Evolutionary conservation across 768 basidiomycete species (phyloP).

Genomic region (Collybia nuda): DNA sequence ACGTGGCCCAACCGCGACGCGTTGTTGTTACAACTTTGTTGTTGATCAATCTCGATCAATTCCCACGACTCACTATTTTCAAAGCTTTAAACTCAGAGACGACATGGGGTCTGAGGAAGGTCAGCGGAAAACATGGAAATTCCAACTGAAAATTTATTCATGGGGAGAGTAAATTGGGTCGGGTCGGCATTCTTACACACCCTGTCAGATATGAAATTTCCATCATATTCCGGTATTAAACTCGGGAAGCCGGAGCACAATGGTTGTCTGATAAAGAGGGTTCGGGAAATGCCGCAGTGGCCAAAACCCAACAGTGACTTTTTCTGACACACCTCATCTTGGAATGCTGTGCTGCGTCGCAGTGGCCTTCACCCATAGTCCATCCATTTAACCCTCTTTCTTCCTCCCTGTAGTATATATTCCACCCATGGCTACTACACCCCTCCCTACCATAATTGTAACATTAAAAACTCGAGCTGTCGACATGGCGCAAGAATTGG

Average conservation of each 20-base stretch:
- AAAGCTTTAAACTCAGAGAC: slow-evolving; percentile 31
- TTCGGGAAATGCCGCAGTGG: slow-evolving; percentile 31
- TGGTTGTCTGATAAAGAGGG: slow-evolving; percentile 23
- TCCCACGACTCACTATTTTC: slow-evolving; percentile 15
- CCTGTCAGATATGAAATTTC: too few species aligned
- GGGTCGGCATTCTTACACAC: too few species aligned
- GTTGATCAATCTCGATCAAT: slow-evolving; percentile 1
- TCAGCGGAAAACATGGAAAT: slow-evolving; percentile 9
- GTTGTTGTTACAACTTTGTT: slow-evolving; percentile 12
- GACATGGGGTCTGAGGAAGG: slow-evolving; percentile 1
- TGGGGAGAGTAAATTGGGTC: too few species aligned
- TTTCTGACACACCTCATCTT: slow-evolving; percentile 10
- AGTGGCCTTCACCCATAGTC: slow-evolving; percentile 8
- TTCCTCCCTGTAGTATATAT: slow-evolving; percentile 4
- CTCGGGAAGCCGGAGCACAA: background rate
- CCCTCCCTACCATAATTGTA: slow-evolving; percentile 8
- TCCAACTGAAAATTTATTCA: too few species aligned
- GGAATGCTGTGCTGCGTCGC: slow-evolving; percentile 14
- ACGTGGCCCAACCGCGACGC: slow-evolving; percentile 15
- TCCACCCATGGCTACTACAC: slow-evolving; percentile 7
- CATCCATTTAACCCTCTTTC: slow-evolving; percentile 10
- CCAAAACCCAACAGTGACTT: slow-evolving; percentile 9
- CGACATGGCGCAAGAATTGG: slow-evolving; percentile 24
- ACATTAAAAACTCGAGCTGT: slow-evolving; percentile 25
- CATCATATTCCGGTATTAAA: too few species aligned